Base-by-base conservation (phyloP, 1,284 basidiomycete genomes). In the Hypsizygus ulmarius region DNA sequence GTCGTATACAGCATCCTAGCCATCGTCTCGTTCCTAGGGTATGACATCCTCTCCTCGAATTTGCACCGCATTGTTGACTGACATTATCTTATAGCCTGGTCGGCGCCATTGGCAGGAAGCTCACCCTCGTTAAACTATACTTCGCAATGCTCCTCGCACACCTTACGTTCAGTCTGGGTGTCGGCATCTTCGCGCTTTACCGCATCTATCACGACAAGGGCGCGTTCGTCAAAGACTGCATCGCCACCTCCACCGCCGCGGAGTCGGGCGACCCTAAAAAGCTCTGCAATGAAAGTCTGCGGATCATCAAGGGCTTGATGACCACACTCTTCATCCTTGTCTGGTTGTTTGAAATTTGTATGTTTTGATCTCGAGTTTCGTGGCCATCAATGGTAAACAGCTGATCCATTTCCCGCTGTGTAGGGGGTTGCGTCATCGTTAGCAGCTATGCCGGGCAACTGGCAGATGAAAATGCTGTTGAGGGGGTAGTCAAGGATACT, bases 271-370 rank as follows among this genome's bases (percentile, higher is more conserved):
- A 53, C 28, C 48, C 50, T 10, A 51, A 63, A 39, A 59, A 64
- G 36, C 46, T 63, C 25, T 75, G 74, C 55, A 52, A 61, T 19
- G 59, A 67, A 39, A 68, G 68, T 18, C 63, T 68, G 28, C 59
- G 63, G 32, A 55, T 74, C 28, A 50, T 71, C 53, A 73, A 72
- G 51, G 67, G 64, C 28, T 61, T 74, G 37, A 61, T 69, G 49
- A 60, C 73, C 48, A 62, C 59, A 18, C 48, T 71, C 18, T 73
- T 73, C 57, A 60, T 73, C 40, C 47, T 70, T 52, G 63, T 68
- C 33, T 74, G 70, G 71, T 53, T 74, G 50, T 63, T 74, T 51
- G 71, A 73, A 54, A 69, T 70, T 45, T 75, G 72, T 73, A 47
- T 51, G 72, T 65, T 30, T 8, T 10, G n/a, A 16, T 37, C 25